phyloP scores from a whole-genome alignment of 768 basidiomycete genomes.

The Pleurotus ostreatus region DNA sequence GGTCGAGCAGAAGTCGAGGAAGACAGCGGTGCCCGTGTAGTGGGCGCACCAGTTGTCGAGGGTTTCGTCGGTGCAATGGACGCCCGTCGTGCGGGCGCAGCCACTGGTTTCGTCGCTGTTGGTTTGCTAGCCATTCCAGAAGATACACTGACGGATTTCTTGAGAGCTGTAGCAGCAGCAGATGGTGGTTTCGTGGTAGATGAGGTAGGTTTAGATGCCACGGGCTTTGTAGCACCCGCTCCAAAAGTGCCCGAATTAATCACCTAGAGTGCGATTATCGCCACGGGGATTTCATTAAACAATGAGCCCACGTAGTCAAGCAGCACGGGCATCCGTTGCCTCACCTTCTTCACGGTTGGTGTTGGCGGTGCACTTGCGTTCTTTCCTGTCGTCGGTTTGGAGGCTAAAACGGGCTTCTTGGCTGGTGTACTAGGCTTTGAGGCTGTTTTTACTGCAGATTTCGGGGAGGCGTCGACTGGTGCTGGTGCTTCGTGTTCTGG shows the following conservation, averaged over 20 bases:
- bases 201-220: conserved; percentile 17
- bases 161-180: conserved; percentile 29
- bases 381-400: conserved; percentile 42
- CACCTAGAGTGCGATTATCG: conserved; percentile 36
- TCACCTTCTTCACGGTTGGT: conserved; percentile 66
- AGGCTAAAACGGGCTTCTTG: conserved; percentile 17
- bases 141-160: conserved; percentile 37
- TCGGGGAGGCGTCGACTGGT: conserved; percentile 17
- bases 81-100: conserved; percentile 34
- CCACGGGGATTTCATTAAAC: conserved; percentile 6
- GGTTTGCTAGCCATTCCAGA: conserved; percentile 34
- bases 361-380: conserved; percentile 40
- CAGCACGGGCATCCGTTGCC: conserved; percentile 9
- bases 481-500: conserved; percentile 11
- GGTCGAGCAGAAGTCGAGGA: conserved; percentile 31
- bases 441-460: conserved; percentile 16
- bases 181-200: conserved; percentile 16
- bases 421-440: conserved; percentile 10
- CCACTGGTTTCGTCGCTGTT: conserved; percentile 23
- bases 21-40: conserved; percentile 32
- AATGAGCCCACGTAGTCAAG: conserved; percentile 9
- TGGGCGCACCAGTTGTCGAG: conserved; percentile 23
- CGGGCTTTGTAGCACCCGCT: conserved; percentile 43
- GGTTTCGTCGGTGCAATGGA: conserved; percentile 39
- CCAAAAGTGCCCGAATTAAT: conserved; percentile 66